Evolutionary conservation across 116 monocot genomes (phyloP).

Genomic region (Posidonia oceanica): DNA sequence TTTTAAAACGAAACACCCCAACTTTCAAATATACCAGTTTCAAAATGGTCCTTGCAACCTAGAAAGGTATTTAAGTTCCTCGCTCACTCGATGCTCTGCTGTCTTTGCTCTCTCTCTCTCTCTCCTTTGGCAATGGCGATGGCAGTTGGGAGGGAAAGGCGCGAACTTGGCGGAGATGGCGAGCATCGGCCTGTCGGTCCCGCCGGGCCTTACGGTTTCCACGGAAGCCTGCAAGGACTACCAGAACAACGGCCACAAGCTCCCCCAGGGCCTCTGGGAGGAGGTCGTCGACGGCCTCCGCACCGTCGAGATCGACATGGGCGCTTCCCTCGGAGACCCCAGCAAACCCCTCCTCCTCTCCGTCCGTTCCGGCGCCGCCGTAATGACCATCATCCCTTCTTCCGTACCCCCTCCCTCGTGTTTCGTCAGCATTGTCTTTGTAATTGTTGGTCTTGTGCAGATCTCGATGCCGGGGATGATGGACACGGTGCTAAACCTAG

Average conservation of each 20-base stretch:
- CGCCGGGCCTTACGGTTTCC: constrained; percentile 81
- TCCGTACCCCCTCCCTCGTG: too few relatives aligned
- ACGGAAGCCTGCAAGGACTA: constrained; percentile 92
- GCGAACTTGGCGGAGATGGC: constrained; percentile 98
- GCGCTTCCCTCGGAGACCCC: constrained; percentile 55
- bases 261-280: constrained; percentile 69
- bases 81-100: too few relatives aligned
- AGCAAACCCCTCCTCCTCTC: constrained; percentile 66
- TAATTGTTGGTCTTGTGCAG: constrained; percentile 16
- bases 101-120: not conserved
- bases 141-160: constrained; percentile 85
- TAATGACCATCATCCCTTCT: not conserved
- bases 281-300: constrained; percentile 72
- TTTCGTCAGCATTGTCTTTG: too few relatives aligned
- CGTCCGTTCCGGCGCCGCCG: constrained; percentile 94
- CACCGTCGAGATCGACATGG: constrained; percentile 60
- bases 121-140: not conserved
- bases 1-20: too few relatives aligned
- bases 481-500: constrained; percentile 91
- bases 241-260: constrained; percentile 37
- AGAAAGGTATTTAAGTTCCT: too few relatives aligned
- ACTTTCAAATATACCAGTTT: too few relatives aligned
- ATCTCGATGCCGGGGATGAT: constrained; percentile 99
- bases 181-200: constrained; percentile 90
- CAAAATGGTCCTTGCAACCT: too few relatives aligned